phyloP scores from a whole-genome alignment of 2,329 filamentous ascomycete species.

The Sphaerulina musiva region DNA sequence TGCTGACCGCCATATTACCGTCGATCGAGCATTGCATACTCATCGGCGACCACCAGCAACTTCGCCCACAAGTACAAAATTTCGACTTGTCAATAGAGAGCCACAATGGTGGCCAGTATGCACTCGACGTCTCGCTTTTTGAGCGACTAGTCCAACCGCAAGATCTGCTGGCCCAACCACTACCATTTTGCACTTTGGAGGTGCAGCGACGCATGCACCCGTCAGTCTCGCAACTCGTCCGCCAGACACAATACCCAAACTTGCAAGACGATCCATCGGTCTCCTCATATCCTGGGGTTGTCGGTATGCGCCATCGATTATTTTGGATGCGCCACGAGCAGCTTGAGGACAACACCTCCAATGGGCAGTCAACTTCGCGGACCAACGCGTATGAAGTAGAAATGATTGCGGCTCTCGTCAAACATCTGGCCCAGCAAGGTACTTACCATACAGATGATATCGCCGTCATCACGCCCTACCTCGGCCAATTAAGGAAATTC shows the following conservation, averaged over 20 bases:
- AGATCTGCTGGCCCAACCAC: not conserved
- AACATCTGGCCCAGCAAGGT: conserved; percentile 60
- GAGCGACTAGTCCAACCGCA: conserved; percentile 48
- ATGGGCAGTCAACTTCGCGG: conserved; percentile 36
- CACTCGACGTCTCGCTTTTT: conserved; percentile 56
- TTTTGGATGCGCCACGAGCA: conserved; percentile 59
- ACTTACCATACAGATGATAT: conserved; percentile 56
- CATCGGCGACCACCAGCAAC: conserved; percentile 59
- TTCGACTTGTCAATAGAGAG: conserved; percentile 49
- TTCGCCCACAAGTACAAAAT: conserved; percentile 54
- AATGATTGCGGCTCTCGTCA: conserved; percentile 57
- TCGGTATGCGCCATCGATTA: conserved; percentile 47
- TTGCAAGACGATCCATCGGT: conserved; percentile 45
- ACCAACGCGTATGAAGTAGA: conserved; percentile 56
- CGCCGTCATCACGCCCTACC: conserved; percentile 62
- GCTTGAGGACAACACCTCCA: conserved; percentile 35
- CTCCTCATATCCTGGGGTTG: conserved; percentile 32
- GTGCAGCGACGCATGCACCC: conserved; percentile 62
- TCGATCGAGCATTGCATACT: conserved; percentile 56
- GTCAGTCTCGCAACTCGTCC: conserved; percentile 53
- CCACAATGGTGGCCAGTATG: conserved; percentile 40
- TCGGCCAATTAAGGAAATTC: conserved; percentile 52
- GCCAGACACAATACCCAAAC: conserved; percentile 51
- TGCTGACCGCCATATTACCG: conserved; percentile 54
- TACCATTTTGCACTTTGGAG: conserved; percentile 30